Base-by-base conservation (phyloP, 148 eudicot genomes). In the Persicaria maculosa region DNA sequence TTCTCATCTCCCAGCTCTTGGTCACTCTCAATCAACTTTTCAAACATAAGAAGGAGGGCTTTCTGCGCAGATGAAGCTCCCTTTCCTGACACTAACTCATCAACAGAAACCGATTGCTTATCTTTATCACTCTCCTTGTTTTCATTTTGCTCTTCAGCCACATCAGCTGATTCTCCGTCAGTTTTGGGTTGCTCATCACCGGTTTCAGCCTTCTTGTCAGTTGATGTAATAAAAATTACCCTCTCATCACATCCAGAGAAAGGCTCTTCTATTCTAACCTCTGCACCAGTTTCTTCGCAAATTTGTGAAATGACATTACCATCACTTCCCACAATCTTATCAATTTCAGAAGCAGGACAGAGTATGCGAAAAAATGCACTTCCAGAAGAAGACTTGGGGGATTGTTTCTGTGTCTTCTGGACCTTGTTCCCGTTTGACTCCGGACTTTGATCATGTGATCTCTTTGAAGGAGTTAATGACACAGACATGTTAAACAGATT, bases 171-270 rank as follows among this genome's bases (percentile, higher is more conserved):
- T 72, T 74, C 84, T 17, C 50, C 85, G 47, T 85, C 92, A 50
- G 16, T 73, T 68, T 83, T 83, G 19, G 50, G 72, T 68, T 74
- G 81, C 44, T 79, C 92, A 78, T 61, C 80, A 20, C 69, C 72
- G 44, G 52, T 79, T 76, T 83, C 91, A 81, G 61, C 80, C 36
- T 83, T 93, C 77, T 75, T 85, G 46, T 86, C 94, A 43, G 89
- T 74, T 58, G 84, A 84, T 71, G 81, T 62, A 53, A 92, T 84
- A 67, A 77, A 54, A 52, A 95, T 84, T 36, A 95, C 84, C 73
- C 92, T 90, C 71, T 95, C 93, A 79, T 92, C 92, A 81, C 87
- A 84, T 70, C 92, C 97, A 40, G 86, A 78, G 50, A 89, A 61
- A 44, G 81, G 73, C 54, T 88, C 96, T 80, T 92, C 91, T 47